These are phyloP conservation scores for Macrolepiota fuliginosa DNA, from an alignment of 768 basidiomycete genomes.

Conservation along the genomic window DNA sequence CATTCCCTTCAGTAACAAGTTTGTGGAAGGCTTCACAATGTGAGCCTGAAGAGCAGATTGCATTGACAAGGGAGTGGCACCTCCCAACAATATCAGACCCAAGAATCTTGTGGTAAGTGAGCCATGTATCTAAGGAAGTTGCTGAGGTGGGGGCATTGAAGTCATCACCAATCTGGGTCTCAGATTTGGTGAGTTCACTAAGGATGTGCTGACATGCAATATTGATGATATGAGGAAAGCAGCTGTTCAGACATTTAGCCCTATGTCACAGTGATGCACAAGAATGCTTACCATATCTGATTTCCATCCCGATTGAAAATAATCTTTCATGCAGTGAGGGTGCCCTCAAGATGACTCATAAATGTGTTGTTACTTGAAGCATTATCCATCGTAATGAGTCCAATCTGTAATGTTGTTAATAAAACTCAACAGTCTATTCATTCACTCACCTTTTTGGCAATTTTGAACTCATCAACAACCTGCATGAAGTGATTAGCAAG, in stretches of 20 bases:
- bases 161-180: slow-evolving; percentile 10
- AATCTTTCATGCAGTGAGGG: slow-evolving; percentile 18
- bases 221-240: slow-evolving; percentile 32
- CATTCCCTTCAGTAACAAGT: slow-evolving; percentile 25
- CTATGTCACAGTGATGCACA: slow-evolving; percentile 17
- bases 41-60: slow-evolving; percentile 29
- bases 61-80: slow-evolving; percentile 23
- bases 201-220: slow-evolving; percentile 29
- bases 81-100: slow-evolving; percentile 23
- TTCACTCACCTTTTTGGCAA: slow-evolving; percentile 23
- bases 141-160: not conserved
- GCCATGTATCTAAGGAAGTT: not conserved
- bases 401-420: slow-evolving; percentile 28
- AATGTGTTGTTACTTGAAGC: slow-evolving; percentile 32
- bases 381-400: slow-evolving; percentile 34
- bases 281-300: slow-evolving; percentile 14
- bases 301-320: slow-evolving; percentile 19
- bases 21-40: slow-evolving; percentile 23
- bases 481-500: slow-evolving; percentile 30
- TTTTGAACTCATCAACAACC: slow-evolving; percentile 26
- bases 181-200: slow-evolving; percentile 20
- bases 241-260: slow-evolving; percentile 14
- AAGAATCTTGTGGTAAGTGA: slow-evolving; percentile 20
- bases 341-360: slow-evolving; percentile 20
- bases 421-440: slow-evolving; percentile 17